Evolutionary conservation across 75 land plant species (phyloP), one percentile per base, ranked within the genome.

Genomic region (Selaginella moellendorffii): DNA sequence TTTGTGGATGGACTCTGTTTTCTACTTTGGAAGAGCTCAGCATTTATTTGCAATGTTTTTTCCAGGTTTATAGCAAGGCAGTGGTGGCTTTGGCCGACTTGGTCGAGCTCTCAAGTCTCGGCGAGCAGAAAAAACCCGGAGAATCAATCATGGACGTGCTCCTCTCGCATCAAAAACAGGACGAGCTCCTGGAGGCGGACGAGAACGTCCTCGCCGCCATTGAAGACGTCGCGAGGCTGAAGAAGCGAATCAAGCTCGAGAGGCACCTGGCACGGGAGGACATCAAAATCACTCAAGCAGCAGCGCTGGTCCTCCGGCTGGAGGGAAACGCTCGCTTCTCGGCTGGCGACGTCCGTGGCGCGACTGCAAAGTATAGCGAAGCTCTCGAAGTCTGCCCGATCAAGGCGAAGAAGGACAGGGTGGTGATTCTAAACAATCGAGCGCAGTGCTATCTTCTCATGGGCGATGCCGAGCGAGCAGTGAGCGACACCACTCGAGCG

Each of bases 311-410:
- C 24, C 82, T 93, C 29, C 88, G 88, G 67, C 82, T 93, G 28
- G 98, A 93, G 76, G 98, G 98, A 14, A 93, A 93, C 69, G 81
- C 98, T 8, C 67, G 79, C 1, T 93, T 93, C 68, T 93, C 98
- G 27, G 75, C 96, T 24, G 90, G 98, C 61, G 81, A 93, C 71
- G 85, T 93, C 62, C 62, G 77, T 54, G 90, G 83, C 63, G 96
- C 98, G 46, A 85, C 96, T 18, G 69, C 87, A 28, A 93, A 88
- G 65, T 93, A 93, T 59, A 81, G 86, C 2, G 98, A 93, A 76
- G 96, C 98, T 63, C 69, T 93, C 54, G 66, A 79, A n/a, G 68
- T 88, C 26, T 93, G 96, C 62, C 98, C 98, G 8, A 63, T 82
- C 71, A 79, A 77, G 61, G 82, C 90, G 24, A 88, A 82, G 65